A percentile compares a stretch with the other conserved stretches of the same genome.
phyloP scores from a whole-genome alignment of 129 eudicot genomes.

The Lactuca sativa region DNA sequence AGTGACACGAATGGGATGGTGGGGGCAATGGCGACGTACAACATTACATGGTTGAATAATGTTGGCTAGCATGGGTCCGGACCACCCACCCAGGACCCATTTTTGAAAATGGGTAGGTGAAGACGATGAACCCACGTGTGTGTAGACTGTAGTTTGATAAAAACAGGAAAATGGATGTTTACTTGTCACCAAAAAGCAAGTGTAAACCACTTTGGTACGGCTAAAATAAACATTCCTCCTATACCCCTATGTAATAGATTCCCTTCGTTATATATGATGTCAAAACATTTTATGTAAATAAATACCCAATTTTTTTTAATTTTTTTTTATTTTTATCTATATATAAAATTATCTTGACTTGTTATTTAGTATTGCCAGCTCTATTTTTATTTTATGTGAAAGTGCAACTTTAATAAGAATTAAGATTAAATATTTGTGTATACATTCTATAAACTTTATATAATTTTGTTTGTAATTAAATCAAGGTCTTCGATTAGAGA shows the following conservation, averaged over 20 bases:
- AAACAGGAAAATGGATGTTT: slow-evolving; percentile 29
- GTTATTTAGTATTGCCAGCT: too few species aligned
- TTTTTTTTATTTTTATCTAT: too few species aligned
- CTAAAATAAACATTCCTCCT: slow-evolving; percentile 27
- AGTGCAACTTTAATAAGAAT: too few species aligned
- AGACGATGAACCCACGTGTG: slow-evolving; percentile 35
- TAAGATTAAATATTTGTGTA: too few species aligned
- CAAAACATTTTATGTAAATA: not conserved
- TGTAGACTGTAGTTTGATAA: not conserved
- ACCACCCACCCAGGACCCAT: slow-evolving; percentile 2
- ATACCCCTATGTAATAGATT: slow-evolving; percentile 15
- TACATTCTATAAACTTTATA: too few species aligned
- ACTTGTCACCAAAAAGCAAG: slow-evolving; percentile 30
- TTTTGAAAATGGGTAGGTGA: slow-evolving; percentile 25
- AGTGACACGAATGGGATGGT: slow-evolving; percentile 24
- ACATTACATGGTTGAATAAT: slow-evolving; percentile 4
- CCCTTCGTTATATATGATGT: not conserved
- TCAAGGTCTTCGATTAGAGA: too few species aligned
- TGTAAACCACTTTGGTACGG: slow-evolving; percentile 26
- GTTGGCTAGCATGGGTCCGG: not conserved
- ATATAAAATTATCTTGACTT: too few species aligned
- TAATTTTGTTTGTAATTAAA: too few species aligned
- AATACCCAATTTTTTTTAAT: too few species aligned
- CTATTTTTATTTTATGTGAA: too few species aligned
- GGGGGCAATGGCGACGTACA: not conserved